Conservation (phyloP, 2,329 filamentous ascomycete genomes). For the Zasmidium angulare region DNA sequence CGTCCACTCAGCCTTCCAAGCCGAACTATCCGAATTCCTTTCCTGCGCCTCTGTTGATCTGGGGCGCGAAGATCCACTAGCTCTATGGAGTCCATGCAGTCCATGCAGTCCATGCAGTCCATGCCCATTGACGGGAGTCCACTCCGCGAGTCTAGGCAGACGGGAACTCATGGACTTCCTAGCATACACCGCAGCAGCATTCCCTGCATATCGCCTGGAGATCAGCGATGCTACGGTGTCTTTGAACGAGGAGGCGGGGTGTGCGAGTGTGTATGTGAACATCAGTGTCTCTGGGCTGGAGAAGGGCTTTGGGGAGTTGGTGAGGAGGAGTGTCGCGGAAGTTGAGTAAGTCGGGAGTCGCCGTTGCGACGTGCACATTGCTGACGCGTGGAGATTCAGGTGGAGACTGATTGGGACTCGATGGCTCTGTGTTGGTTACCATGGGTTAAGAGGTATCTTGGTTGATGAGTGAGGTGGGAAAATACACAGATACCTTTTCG, state of each 20-base stretch:
- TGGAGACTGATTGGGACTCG: neutral
- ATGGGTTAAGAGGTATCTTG: neutral
- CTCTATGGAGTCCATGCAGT: too few species aligned
- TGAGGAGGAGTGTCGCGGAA: neutral
- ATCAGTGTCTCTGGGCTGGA: neutral
- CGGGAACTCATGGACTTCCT: neutral
- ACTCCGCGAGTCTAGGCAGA: neutral
- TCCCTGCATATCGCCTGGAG: neutral
- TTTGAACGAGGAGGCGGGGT: neutral
- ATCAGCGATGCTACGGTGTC: neutral
- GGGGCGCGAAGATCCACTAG: neutral
- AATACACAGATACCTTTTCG: too few species aligned
- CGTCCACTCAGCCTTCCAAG: neutral
- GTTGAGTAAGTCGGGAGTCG: neutral
- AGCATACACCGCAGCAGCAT: neutral
- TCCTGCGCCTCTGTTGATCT: neutral
- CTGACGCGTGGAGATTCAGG: neutral
- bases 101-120: too few species aligned
- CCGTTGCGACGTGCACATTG: neutral
- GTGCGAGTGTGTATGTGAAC: neutral
- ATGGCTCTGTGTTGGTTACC: neutral
- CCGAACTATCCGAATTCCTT: neutral
- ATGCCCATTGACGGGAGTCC: too few species aligned
- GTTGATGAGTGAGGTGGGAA: neutral
- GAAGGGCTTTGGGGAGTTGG: neutral